Evolutionary conservation across 192 early-diverging fungal genomes (phyloP).

Genomic region (Linderina pennispora): DNA sequence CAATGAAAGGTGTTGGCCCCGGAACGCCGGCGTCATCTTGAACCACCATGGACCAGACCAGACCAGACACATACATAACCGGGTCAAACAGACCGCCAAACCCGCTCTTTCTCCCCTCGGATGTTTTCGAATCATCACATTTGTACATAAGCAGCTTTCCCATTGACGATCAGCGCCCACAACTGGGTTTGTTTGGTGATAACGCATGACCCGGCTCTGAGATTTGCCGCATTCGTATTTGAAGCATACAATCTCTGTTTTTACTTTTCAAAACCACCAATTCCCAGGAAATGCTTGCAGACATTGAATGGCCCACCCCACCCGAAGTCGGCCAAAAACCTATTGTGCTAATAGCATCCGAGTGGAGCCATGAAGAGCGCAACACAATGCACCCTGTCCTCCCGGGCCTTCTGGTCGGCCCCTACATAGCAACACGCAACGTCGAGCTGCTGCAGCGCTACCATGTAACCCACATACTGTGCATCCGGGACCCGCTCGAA

Average conservation of each 20-base stretch:
- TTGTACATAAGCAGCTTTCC: no score
- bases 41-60: no score
- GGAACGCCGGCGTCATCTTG: no score
- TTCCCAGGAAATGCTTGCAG: background rate
- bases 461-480: slow-evolving; percentile 72
- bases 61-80: no score
- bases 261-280: slow-evolving; percentile 1
- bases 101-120: no score
- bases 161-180: no score
- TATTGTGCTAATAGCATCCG: slow-evolving; percentile 21
- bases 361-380: slow-evolving; percentile 36
- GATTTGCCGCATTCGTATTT: slow-evolving; percentile 1
- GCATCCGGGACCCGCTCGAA: slow-evolving; percentile 69
- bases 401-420: slow-evolving; percentile 64
- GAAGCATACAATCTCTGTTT: background rate
- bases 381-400: slow-evolving; percentile 34
- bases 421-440: slow-evolving; percentile 65
- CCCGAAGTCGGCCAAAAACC: slow-evolving; percentile 16
- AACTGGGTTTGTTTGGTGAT: no score
- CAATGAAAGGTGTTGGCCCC: no score
- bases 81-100: no score
- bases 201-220: no score
- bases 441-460: slow-evolving; percentile 46
- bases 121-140: no score
- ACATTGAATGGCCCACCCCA: slow-evolving; percentile 21